A percentile compares a stretch with the other conserved stretches of the same genome.
phyloP scores from a whole-genome alignment of 139 green algal genomes.

The Tetradesmus obliquus region DNA sequence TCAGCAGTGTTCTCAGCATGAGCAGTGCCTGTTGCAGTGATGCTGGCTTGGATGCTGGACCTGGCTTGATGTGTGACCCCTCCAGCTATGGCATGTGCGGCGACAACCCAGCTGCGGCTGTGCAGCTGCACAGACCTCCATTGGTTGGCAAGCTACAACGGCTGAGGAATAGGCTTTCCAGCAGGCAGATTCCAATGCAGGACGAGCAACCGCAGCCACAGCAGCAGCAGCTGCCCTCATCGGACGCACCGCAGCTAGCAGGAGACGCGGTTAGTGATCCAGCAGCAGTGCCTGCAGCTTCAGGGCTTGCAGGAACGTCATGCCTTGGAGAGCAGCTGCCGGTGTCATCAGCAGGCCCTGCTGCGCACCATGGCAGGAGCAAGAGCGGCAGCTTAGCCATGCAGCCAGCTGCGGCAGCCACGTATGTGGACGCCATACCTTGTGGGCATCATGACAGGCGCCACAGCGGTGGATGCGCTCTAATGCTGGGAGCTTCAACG shows the following conservation, averaged over 20 bases:
- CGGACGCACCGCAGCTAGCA: background rate
- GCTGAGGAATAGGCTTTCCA: background rate
- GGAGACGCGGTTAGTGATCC: background rate
- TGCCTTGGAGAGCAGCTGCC: background rate
- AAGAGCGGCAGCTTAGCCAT: background rate
- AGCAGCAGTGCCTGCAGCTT: no score
- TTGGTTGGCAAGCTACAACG: conserved; percentile 5
- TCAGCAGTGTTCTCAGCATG: background rate
- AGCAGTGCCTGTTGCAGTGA: background rate
- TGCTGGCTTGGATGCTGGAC: background rate
- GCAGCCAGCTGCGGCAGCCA: background rate
- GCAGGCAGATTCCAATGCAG: background rate
- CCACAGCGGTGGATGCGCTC: background rate
- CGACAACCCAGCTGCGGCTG: conserved; percentile 14
- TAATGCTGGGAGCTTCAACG: background rate
- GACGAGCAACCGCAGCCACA: background rate
- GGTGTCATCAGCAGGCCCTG: background rate
- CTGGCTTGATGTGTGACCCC: background rate
- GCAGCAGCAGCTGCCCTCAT: background rate
- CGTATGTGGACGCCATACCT: background rate
- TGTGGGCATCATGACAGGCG: background rate
- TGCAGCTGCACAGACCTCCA: background rate
- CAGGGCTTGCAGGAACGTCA: background rate
- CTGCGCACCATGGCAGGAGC: background rate
- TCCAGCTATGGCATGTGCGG: conserved; percentile 37